A percentile compares a stretch with the other conserved stretches of the same genome.
Evolutionary conservation across 345 rosid species (phyloP).

Genomic region (Jatropha curcas): DNA sequence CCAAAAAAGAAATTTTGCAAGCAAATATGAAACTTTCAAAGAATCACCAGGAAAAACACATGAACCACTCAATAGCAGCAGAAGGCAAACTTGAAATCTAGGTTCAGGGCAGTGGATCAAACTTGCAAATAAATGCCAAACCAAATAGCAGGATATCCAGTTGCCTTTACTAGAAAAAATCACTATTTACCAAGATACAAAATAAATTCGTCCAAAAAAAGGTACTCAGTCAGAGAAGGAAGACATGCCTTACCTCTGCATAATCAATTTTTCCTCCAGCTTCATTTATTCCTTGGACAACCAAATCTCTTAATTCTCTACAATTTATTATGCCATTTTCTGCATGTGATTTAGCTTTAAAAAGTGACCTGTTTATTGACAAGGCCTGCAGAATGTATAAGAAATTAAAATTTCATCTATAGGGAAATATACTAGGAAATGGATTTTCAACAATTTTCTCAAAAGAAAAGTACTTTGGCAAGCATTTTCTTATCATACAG

Average conservation of each 20-base stretch:
- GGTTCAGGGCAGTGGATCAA: background rate
- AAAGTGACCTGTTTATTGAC: constrained; percentile 70
- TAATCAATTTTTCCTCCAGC: constrained; percentile 83
- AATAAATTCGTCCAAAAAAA: background rate
- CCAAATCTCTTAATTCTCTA: constrained; percentile 44
- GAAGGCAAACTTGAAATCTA: background rate
- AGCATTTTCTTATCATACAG: background rate
- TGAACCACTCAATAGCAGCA: background rate
- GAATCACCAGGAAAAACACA: background rate
- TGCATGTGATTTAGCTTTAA: constrained; percentile 49
- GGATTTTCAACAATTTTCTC: background rate
- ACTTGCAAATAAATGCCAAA: background rate
- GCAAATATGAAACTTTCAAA: background rate
- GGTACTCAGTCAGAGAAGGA: background rate
- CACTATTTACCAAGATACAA: background rate
- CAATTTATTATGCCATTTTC: constrained; percentile 47
- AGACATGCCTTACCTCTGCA: constrained; percentile 59
- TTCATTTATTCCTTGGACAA: constrained; percentile 45
- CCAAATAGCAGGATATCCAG: background rate
- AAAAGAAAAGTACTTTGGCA: background rate
- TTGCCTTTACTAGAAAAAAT: background rate
- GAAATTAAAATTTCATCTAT: background rate
- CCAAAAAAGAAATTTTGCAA: background rate
- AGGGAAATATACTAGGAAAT: background rate
- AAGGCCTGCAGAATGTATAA: constrained; percentile 52